Evolutionary conservation across 176 grass and related monocot species (phyloP), one percentile per base, ranked within the genome.

Genomic region (Ensete ventricosum): DNA sequence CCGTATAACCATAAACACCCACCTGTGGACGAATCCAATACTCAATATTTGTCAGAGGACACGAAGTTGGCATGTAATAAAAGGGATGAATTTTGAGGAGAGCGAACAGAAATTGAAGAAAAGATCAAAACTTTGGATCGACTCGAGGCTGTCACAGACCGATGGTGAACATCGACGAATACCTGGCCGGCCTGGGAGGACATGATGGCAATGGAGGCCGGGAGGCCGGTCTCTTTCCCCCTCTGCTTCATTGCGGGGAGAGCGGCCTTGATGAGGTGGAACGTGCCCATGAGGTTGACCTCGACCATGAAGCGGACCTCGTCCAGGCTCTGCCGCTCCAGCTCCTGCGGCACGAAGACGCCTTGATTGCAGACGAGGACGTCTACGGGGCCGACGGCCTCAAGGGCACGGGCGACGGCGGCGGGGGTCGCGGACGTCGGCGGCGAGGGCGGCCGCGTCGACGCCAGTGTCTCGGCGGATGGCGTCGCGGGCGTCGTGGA

Each of bases 121-220:
- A 16, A 14, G n/a, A 16, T 26, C n/a, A 6, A 19, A 60, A 20
- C 2, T 20, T 14, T 20, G 16, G 57, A 21, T 60, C 57, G 8
- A 60, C 0, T n/a, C 6, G 17, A 60, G 57, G 57, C n/a, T 9
- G 57, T 60, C 57, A 60, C 17, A 21, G 17, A 43, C 34, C 34
- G 34, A 43, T 43, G 0, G 64, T 1, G 63, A 25, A 4, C 10
- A 25, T 9, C 11, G 3, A 12, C 8, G n/a, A 4, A 34, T 70
- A 97, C 93, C 93, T 97, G 93, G 17, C 90, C 93, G 29, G 90
- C 93, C 74, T 93, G 90, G 22, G 93, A 97, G 63, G 93, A 97
- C 90, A 93, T 87, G 52, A 97, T 81, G 11, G 94, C 83, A 34
- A 97, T 89, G 52, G 88, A 93, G 2, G 81, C 90, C 9, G 94